Evolutionary conservation across 495 filamentous ascomycete species (phyloP).

Genomic region (Penicillium simplicissimum): DNA sequence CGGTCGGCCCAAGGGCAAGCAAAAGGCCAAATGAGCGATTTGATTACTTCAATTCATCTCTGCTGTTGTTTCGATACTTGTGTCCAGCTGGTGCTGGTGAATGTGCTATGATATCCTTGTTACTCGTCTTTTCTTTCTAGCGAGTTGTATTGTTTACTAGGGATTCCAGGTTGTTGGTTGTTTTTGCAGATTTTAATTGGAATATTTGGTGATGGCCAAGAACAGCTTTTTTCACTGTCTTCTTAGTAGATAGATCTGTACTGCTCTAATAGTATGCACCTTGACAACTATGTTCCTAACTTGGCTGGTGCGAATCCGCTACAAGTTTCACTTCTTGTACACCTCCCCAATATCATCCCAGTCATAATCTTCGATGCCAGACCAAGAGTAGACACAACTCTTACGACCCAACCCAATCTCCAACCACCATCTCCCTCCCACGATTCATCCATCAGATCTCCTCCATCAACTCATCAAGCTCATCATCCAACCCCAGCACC

Average conservation of each 20-base stretch:
- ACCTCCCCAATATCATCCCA: background rate
- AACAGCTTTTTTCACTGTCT: background rate
- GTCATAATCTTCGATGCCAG: background rate
- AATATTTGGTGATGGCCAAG: conserved; percentile 14
- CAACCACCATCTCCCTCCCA: conserved; percentile 19
- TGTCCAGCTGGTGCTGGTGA: conserved; percentile 16
- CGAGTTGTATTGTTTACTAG: conserved; percentile 16
- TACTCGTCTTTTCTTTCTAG: conserved; percentile 29
- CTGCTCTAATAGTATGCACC: background rate
- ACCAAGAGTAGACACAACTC: background rate
- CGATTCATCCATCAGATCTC: conserved; percentile 71
- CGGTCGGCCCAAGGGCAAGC: conserved; percentile 45
- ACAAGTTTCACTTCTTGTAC: too few species aligned
- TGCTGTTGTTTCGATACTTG: conserved; percentile 3
- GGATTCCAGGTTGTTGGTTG: conserved; percentile 22
- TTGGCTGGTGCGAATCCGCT: background rate
- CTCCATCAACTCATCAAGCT: conserved; percentile 78
- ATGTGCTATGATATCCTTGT: conserved; percentile 27
- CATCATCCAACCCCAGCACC: conserved; percentile 54
- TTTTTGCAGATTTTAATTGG: conserved; percentile 17
- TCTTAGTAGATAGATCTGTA: background rate
- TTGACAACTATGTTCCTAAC: background rate
- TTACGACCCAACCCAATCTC: too few species aligned
- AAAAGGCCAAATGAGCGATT: conserved; percentile 34
- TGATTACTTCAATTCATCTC: background rate